Evolutionary conservation across 2,329 filamentous ascomycete species (phyloP).

Genomic region (Pseudogymnoascus sp.): DNA sequence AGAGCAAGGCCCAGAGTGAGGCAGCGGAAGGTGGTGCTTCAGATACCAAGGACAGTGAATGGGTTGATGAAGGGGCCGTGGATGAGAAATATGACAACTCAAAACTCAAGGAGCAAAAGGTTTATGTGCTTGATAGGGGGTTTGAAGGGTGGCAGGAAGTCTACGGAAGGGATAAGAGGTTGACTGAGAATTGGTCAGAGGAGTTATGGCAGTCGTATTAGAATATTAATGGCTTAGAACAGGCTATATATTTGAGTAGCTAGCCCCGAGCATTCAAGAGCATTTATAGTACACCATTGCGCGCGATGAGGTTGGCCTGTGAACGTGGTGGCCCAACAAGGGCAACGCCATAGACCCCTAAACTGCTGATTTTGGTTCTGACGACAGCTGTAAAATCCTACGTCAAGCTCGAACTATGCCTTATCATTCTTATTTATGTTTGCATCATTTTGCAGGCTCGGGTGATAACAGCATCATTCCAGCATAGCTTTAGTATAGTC

Average conservation of each 20-base stretch:
- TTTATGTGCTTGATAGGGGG: slow-evolving; percentile 74
- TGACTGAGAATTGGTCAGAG: slow-evolving; percentile 79
- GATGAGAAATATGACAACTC: slow-evolving; percentile 20
- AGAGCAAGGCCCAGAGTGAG: slow-evolving; percentile 17
- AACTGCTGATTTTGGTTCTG: not conserved
- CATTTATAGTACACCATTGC: no score
- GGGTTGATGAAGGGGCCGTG: slow-evolving; percentile 18
- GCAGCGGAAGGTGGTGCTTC: slow-evolving; percentile 26
- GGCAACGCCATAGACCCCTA: not conserved
- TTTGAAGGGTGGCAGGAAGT: slow-evolving; percentile 86
- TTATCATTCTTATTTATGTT: not conserved
- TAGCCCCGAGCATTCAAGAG: not conserved
- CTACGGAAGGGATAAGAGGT: slow-evolving; percentile 64
- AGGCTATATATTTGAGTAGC: not conserved
- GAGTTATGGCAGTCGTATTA: slow-evolving; percentile 62
- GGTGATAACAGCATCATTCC: not conserved
- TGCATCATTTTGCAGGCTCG: not conserved
- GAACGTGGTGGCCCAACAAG: not conserved
- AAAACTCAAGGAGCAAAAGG: slow-evolving; percentile 48
- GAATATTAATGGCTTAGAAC: not conserved
- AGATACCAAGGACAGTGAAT: slow-evolving; percentile 28
- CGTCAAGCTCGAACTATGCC: not conserved
- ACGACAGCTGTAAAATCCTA: not conserved
- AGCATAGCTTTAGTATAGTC: not conserved
- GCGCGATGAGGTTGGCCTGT: not conserved